These are phyloP conservation scores for Licmophora abbreviata DNA, from an alignment of 108 stramenopile genomes.

Conservation along the genomic window DNA sequence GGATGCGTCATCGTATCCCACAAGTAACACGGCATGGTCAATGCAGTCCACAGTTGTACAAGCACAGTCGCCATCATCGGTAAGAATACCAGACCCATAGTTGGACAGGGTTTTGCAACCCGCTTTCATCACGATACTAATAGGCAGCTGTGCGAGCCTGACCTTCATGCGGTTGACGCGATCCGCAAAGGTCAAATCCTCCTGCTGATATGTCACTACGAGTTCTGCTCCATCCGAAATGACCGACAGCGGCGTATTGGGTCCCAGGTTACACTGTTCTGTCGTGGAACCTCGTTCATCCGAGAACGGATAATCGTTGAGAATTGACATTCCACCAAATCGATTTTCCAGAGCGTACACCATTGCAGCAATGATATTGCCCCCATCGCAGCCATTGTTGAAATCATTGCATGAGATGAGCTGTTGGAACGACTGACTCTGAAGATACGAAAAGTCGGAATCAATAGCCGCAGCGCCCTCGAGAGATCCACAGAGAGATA, in stretches of 20 bases:
- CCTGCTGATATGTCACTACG: constrained; percentile 22
- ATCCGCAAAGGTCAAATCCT: constrained; percentile 27
- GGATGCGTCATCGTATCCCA: constrained; percentile 63
- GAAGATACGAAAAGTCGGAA: constrained; percentile 7
- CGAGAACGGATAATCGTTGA: constrained; percentile 35
- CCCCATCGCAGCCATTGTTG: constrained; percentile 83
- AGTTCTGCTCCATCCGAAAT: constrained; percentile 15
- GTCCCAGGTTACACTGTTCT: constrained; percentile 9
- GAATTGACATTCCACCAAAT: constrained; percentile 26
- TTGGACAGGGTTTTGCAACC: constrained; percentile 47
- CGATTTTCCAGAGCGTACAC: constrained; percentile 30
- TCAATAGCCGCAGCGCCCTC: constrained; percentile 60
- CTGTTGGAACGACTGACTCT: constrained; percentile 66
- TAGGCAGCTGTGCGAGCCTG: constrained; percentile 34
- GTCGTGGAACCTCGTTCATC: constrained; percentile 29
- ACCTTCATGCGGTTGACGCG: constrained; percentile 31
- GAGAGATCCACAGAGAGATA: constrained; percentile 76
- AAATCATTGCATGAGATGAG: constrained; percentile 62
- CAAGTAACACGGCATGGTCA: constrained; percentile 82
- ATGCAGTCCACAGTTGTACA: constrained; percentile 31
- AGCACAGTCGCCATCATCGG: constrained; percentile 51
- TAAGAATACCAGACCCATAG: constrained; percentile 74
- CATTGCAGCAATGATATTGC: constrained; percentile 45
- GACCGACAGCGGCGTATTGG: constrained; percentile 12
- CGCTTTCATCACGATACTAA: constrained; percentile 40